A percentile compares a stretch with the other conserved stretches of the same genome.
Conservation (phyloP, 139 green algal species). For the Tetraselmis chui region DNA sequence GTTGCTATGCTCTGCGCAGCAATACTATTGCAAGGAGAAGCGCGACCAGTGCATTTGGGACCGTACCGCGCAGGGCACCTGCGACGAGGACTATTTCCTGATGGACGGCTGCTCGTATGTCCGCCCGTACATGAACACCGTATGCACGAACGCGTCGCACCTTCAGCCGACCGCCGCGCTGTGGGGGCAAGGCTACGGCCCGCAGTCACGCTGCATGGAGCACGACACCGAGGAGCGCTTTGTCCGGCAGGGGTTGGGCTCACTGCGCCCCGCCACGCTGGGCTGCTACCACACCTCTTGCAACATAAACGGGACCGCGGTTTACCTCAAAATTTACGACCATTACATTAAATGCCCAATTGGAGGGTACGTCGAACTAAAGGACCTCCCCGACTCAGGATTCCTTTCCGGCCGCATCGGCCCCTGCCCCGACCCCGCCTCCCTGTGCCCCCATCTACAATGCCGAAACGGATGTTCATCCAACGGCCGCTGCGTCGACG, state of each 20-base stretch:
- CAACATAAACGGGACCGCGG: background rate
- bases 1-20: background rate
- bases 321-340: slow-evolving; percentile 23
- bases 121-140: background rate
- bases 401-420: slow-evolving; percentile 27
- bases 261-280: background rate
- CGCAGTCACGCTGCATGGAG: background rate
- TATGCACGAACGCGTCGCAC: background rate
- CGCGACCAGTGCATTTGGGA: background rate
- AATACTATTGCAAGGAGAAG: background rate
- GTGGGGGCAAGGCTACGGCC: background rate
- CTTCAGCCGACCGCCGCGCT: background rate
- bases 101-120: background rate
- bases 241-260: background rate
- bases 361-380: slow-evolving; percentile 17
- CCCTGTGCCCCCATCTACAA: slow-evolving; percentile 15
- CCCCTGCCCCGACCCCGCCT: slow-evolving; percentile 25
- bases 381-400: slow-evolving; percentile 13
- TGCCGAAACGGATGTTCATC: slow-evolving; percentile 18
- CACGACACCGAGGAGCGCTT: background rate
- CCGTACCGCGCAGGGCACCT: background rate
- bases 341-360: slow-evolving; percentile 20
- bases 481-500: slow-evolving; percentile 22
- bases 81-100: background rate
- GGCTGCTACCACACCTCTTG: background rate